Percentiles rank a stretch among this genome's conserved stretches.
Conservation (phyloP, 257 asterid species). For the Petrea volubilis region DNA sequence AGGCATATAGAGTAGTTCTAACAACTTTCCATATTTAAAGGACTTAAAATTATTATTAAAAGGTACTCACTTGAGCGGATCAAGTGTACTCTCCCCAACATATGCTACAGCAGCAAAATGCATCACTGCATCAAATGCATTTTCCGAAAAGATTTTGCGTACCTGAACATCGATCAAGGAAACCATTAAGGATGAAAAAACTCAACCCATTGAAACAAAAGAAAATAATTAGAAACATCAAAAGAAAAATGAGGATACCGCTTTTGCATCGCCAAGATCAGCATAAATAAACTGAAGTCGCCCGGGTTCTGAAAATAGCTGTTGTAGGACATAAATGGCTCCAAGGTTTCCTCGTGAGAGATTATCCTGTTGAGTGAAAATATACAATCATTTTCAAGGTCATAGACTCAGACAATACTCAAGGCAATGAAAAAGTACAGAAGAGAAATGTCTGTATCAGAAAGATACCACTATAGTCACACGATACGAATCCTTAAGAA, state of each 20-base stretch:
- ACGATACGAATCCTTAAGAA: constrained; percentile 77
- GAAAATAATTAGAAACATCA: background rate
- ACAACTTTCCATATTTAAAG: background rate
- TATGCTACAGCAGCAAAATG: constrained; percentile 98
- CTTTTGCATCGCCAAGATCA: constrained; percentile 84
- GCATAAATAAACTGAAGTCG: constrained; percentile 88
- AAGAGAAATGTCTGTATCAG: background rate
- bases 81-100: constrained; percentile 92
- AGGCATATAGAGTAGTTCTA: constrained; percentile 5
- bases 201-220: constrained; percentile 13
- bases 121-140: constrained; percentile 77
- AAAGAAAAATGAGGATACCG: constrained; percentile 45
- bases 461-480: constrained; percentile 88
- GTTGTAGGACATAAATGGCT: constrained; percentile 67
- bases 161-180: constrained; percentile 53
- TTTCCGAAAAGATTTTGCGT: constrained; percentile 57
- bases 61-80: constrained; percentile 76
- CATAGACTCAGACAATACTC: background rate
- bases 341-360: constrained; percentile 93
- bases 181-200: constrained; percentile 6
- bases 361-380: constrained; percentile 59
- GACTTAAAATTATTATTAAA: background rate
- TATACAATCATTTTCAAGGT: constrained; percentile 5
- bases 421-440: background rate
- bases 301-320: constrained; percentile 86